Evolutionary conservation across 805 yeast genomes (phyloP).

Genomic region (Teunomyces cretensis): DNA sequence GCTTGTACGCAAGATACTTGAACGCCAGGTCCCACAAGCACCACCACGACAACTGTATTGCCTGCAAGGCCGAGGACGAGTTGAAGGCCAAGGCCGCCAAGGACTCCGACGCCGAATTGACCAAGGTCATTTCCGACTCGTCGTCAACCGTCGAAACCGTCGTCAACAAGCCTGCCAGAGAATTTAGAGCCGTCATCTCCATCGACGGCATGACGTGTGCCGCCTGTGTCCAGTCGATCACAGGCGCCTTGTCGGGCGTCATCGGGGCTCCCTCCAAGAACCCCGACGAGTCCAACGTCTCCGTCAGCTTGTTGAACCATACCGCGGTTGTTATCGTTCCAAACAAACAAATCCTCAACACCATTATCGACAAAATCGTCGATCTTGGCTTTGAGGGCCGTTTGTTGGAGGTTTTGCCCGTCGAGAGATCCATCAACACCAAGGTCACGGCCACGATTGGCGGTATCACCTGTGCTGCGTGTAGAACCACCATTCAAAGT

Average conservation of each 20-base stretch:
- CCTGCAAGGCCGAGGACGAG: slow-evolving; percentile 31
- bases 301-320: slow-evolving; percentile 53
- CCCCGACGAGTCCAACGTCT: slow-evolving; percentile 31
- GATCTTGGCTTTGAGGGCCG: slow-evolving; percentile 46
- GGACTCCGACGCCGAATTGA: slow-evolving; percentile 9
- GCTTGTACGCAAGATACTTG: slow-evolving; percentile 16
- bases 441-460: slow-evolving; percentile 62
- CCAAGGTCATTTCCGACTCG: slow-evolving; percentile 9
- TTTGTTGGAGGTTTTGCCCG: slow-evolving; percentile 59
- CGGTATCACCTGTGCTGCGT: slow-evolving; percentile 75
- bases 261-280: slow-evolving; percentile 5
- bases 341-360: slow-evolving; percentile 46
- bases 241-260: slow-evolving; percentile 24
- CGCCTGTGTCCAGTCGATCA: slow-evolving; percentile 32
- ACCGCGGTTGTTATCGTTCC: slow-evolving; percentile 55
- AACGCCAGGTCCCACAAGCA: slow-evolving; percentile 17
- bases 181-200: slow-evolving; percentile 50
- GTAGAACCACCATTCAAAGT: slow-evolving; percentile 55
- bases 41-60: slow-evolving; percentile 43
- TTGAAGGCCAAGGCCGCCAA: slow-evolving; percentile 9
- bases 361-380: slow-evolving; percentile 24
- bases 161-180: slow-evolving; percentile 23
- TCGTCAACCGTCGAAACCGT: slow-evolving; percentile 24
- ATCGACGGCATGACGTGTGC: slow-evolving; percentile 49
- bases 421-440: slow-evolving; percentile 46